These are phyloP conservation scores for Chrysosphaeria jannelii DNA, from an alignment of 2,329 filamentous ascomycete species.

Conservation along the genomic window DNA sequence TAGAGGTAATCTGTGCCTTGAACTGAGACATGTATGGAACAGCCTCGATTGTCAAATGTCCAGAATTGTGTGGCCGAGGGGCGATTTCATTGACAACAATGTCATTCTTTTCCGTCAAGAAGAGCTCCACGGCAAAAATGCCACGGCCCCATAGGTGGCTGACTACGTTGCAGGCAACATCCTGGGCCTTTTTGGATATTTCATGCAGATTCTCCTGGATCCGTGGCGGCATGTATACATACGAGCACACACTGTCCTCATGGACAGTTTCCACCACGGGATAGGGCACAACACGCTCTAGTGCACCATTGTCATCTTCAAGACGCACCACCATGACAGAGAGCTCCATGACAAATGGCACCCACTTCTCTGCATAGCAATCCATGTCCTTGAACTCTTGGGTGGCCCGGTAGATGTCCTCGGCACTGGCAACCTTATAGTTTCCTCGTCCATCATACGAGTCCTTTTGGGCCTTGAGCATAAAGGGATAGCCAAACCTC, in stretches of 20 bases:
- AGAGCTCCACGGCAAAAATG: slow-evolving; percentile 92
- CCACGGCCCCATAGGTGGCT: slow-evolving; percentile 60
- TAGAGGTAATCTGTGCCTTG: slow-evolving; percentile 63
- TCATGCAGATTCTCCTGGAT: slow-evolving; percentile 22
- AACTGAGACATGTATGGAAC: slow-evolving; percentile 70
- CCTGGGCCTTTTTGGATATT: slow-evolving; percentile 34
- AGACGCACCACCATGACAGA: slow-evolving; percentile 89
- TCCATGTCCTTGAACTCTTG: slow-evolving; percentile 36
- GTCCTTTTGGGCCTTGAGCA: slow-evolving; percentile 74
- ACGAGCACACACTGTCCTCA: slow-evolving; percentile 82
- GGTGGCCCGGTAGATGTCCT: slow-evolving; percentile 29
- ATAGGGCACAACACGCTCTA: slow-evolving; percentile 32
- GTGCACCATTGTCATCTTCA: slow-evolving; percentile 25
- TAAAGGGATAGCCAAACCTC: slow-evolving; percentile 51
- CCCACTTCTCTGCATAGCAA: slow-evolving; percentile 75
- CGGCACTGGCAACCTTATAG: slow-evolving; percentile 16
- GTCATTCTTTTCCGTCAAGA: slow-evolving; percentile 39
- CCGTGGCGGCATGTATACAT: slow-evolving; percentile 56
- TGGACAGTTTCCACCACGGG: slow-evolving; percentile 86
- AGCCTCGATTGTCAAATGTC: slow-evolving; percentile 85
- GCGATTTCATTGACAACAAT: slow-evolving; percentile 71
- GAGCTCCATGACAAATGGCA: slow-evolving; percentile 59
- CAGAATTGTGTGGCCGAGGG: slow-evolving; percentile 61
- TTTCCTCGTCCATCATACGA: slow-evolving; percentile 74
- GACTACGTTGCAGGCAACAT: slow-evolving; percentile 52